Conservation (phyloP, 140 eudicot species). For the Flaveria floridana region DNA sequence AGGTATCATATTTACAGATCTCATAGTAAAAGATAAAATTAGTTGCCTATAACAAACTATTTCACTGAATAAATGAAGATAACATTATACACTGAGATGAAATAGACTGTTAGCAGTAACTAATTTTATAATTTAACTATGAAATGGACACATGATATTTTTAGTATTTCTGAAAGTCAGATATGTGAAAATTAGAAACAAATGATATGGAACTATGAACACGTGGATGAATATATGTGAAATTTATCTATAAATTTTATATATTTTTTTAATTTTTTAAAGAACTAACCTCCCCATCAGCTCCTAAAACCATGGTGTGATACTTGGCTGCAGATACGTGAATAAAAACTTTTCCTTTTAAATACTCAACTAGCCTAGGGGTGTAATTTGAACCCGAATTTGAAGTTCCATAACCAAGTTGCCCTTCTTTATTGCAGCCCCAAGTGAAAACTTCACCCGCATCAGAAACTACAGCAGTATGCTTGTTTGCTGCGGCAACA, state of each 20-base stretch:
- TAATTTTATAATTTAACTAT: neutral
- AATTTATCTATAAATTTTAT: neutral
- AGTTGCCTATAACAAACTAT: neutral
- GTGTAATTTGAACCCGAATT: constrained; percentile 87
- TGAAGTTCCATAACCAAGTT: constrained; percentile 99
- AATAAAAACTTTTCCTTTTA: constrained; percentile 71
- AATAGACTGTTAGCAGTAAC: neutral
- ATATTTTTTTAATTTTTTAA: neutral
- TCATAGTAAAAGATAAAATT: constrained; percentile 3
- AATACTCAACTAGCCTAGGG: constrained; percentile 81
- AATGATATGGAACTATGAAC: neutral
- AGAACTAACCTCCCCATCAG: constrained; percentile 86
- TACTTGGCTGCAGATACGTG: constrained; percentile 82
- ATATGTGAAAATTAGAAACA: neutral
- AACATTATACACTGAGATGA: neutral
- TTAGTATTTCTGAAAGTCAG: neutral
- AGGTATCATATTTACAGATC: neutral
- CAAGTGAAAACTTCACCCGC: constrained; percentile 93
- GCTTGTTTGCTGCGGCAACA: constrained; percentile 98
- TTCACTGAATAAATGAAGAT: neutral
- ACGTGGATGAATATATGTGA: neutral
- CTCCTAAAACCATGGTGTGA: constrained; percentile 88
- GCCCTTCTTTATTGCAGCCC: constrained; percentile 99
- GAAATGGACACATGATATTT: neutral
- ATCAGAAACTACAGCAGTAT: constrained; percentile 91